Percentiles rank a stretch among this genome's conserved stretches.
phyloP scores from a whole-genome alignment of 495 filamentous ascomycete species.

The Lindgomyces ingoldianus region DNA sequence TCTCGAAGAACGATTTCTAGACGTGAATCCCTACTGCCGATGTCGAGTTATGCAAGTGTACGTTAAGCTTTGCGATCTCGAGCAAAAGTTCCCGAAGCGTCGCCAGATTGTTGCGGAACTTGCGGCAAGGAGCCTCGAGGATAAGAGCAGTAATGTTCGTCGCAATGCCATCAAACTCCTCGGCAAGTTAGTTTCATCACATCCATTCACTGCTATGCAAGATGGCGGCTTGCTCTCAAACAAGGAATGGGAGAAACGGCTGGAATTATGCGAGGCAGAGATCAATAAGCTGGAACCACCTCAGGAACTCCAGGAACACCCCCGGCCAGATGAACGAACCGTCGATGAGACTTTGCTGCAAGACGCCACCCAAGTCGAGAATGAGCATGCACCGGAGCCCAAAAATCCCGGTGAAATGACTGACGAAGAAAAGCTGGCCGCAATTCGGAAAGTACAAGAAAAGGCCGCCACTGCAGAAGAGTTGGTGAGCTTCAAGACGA shows the following conservation, averaged over 20 bases:
- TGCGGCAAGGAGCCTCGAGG: constrained; percentile 83
- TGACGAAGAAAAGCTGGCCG: constrained; percentile 60
- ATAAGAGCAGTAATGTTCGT: constrained; percentile 97
- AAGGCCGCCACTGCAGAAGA: constrained; percentile 73
- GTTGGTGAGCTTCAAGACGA: constrained; percentile 81
- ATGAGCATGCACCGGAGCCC: constrained; percentile 62
- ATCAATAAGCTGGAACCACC: constrained; percentile 79
- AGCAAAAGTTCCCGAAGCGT: constrained; percentile 92
- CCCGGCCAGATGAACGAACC: constrained; percentile 52
- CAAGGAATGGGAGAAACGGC: constrained; percentile 78
- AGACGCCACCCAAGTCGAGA: constrained; percentile 80
- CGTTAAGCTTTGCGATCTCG: constrained; percentile 84
- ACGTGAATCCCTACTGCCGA: constrained; percentile 95
- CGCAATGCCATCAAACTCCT: constrained; percentile 93
- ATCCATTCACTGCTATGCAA: constrained; percentile 85
- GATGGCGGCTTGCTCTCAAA: constrained; percentile 79
- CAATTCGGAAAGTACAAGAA: constrained; percentile 69
- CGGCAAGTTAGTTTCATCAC: constrained; percentile 81
- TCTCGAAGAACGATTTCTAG: constrained; percentile 91
- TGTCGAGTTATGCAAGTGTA: constrained; percentile 92
- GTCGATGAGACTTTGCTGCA: constrained; percentile 81
- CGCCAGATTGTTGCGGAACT: constrained; percentile 83
- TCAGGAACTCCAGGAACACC: constrained; percentile 69
- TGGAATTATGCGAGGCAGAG: constrained; percentile 79
- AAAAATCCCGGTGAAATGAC: constrained; percentile 52